Base-by-base conservation (phyloP, 768 basidiomycete species). In the Boletus sp. region DNA sequence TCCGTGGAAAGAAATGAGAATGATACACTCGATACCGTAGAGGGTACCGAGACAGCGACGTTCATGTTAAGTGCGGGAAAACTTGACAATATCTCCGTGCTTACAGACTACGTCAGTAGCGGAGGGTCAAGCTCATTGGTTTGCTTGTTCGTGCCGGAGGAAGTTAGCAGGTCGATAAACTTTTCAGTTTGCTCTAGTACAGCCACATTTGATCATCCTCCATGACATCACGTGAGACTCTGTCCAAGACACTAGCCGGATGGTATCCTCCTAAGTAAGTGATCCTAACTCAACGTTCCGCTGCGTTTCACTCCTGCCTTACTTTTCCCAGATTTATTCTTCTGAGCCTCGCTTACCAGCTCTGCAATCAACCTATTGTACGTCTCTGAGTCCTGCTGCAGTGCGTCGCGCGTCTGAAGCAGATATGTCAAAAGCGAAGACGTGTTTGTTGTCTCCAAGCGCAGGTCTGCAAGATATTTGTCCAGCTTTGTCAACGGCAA, bases 351-450 rank as follows among this genome's bases (percentile, higher is more conserved):
- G 42, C 85, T 85, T n/a, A 97, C 92, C 49, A 97, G 77, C 68
- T 93, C 93, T 29, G 88, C 94, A 57, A 97, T 97, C 55, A 94
- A 78, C 15, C 85, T 87, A 71, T 97, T 95, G 66, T 93, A 94
- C 29, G 86, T 90, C 76, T 97, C 89, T 37, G 86, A 87, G 68
- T 92, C 90, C 73, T 94, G 92, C 70, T 92, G 90, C 57, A 92
- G 69, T 35, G 87, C 83, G 60, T 94, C 92, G 56, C 86, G 81
- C 39, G 83, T 80, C 73, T 97, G 93, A 58, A 95, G 76, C 36
- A 94, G 75, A 74, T 93, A 83, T 18, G 92, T 93, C 54, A 97
- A 76, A 10, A 92, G 75, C 12, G 82, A 73, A 2, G 92, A 93
- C 0, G 90, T 84, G 40, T 84, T 83, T 5, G 86, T 84, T 4